Percentiles rank a stretch among this genome's conserved stretches.
phyloP scores from a whole-genome alignment of 257 asterid species.

The Solanum microdontum region DNA sequence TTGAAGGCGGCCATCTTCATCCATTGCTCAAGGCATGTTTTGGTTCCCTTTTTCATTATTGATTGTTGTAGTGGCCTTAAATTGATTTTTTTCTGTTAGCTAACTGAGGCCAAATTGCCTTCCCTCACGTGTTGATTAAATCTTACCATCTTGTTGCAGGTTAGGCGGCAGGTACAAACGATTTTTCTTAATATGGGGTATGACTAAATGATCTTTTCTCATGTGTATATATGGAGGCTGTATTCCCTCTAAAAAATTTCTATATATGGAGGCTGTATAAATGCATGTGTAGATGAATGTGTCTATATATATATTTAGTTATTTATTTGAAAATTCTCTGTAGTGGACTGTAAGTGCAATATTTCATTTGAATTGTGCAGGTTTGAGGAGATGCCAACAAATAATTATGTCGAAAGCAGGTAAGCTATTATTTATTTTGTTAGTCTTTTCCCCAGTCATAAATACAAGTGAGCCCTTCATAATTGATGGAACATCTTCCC shows the following conservation, averaged over 20 bases:
- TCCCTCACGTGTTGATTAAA: background rate
- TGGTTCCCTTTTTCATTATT: background rate
- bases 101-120: background rate
- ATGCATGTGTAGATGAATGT: background rate
- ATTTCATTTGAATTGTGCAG: slow-evolving; percentile 28
- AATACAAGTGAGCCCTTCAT: background rate
- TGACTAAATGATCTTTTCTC: background rate
- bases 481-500: background rate
- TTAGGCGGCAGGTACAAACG: slow-evolving; percentile 70
- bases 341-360: background rate
- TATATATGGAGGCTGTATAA: background rate
- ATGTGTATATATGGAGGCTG: background rate
- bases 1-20: slow-evolving; percentile 93
- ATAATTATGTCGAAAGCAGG: slow-evolving; percentile 97
- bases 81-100: background rate
- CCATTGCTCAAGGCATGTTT: slow-evolving; percentile 79
- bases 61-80: background rate
- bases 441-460: background rate
- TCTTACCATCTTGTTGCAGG: slow-evolving; percentile 39
- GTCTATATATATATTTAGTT: background rate
- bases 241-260: background rate
- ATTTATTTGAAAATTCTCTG: background rate
- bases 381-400: slow-evolving; percentile 97
- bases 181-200: slow-evolving; percentile 96
- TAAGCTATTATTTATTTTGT: slow-evolving; percentile 1